Percentiles rank a stretch among this genome's conserved stretches.
phyloP scores from a whole-genome alignment of 179 eudicot species.

The Gypsophila paniculata region DNA sequence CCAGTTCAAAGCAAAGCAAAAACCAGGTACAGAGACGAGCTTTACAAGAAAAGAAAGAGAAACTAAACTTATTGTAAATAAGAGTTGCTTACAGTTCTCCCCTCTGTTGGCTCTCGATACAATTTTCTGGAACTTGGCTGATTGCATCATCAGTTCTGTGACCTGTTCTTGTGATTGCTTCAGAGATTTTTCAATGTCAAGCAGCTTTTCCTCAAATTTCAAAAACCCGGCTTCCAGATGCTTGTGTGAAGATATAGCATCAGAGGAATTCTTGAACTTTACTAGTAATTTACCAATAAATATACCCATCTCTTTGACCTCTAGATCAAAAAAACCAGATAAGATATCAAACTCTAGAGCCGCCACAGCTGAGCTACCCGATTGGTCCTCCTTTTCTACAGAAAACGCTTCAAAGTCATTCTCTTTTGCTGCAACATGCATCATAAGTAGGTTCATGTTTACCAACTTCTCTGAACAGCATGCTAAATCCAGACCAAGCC shows the following conservation, averaged over 20 bases:
- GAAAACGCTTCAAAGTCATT: conserved; percentile 67
- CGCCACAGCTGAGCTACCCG: conserved; percentile 37
- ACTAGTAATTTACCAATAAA: conserved; percentile 39
- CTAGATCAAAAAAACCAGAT: conserved; percentile 63
- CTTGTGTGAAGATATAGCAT: conserved; percentile 38
- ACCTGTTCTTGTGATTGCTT: conserved; percentile 66
- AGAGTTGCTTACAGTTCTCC: conserved; percentile 41
- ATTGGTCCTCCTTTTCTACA: conserved; percentile 32
- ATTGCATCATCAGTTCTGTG: conserved; percentile 59
- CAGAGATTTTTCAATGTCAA: conserved; percentile 54
- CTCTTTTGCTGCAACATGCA: conserved; percentile 77
- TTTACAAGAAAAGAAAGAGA: neutral
- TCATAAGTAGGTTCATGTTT: conserved; percentile 67
- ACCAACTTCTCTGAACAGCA: conserved; percentile 67
- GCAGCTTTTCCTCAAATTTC: conserved; percentile 51
- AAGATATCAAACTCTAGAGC: conserved; percentile 71
- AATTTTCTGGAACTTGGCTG: conserved; percentile 55
- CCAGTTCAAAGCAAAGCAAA: neutral
- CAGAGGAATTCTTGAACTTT: conserved; percentile 45
- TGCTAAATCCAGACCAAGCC: conserved; percentile 63
- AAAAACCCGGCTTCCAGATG: conserved; percentile 36
- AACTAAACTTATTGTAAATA: neutral
- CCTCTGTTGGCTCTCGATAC: conserved; percentile 38
- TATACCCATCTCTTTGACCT: conserved; percentile 50
- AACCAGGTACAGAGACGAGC: neutral